Conservation (phyloP, 495 filamentous ascomycete species). For the Pyrenopolyporus hunteri region DNA sequence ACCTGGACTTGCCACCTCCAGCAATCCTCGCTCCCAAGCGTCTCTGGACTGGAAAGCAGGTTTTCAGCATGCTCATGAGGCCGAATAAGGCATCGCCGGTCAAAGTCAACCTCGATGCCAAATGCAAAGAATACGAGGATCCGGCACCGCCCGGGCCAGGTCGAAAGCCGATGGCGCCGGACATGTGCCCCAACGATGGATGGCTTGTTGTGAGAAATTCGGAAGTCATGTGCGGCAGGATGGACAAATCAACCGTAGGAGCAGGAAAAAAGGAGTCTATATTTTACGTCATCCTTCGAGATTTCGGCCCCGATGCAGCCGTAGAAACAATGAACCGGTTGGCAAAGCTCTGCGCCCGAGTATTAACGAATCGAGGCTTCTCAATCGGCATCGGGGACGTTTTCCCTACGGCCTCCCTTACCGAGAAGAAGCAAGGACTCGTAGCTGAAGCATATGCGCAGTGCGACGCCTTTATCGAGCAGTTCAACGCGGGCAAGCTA, state of each 20-base stretch:
- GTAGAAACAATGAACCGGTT: conserved; percentile 93
- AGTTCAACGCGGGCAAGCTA: conserved; percentile 77
- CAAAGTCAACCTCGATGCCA: conserved; percentile 89
- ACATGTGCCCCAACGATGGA: conserved; percentile 82
- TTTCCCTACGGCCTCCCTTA: conserved; percentile 73
- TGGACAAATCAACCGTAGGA: conserved; percentile 96
- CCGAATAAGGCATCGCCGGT: conserved; percentile 82
- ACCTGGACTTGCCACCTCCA: conserved; percentile 86
- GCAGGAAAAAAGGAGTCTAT: conserved; percentile 97
- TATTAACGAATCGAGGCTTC: conserved; percentile 89
- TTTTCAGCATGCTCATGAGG: conserved; percentile 94
- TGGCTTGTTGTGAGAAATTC: conserved; percentile 94
- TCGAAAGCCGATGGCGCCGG: conserved; percentile 56
- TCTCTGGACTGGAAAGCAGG: conserved; percentile 97
- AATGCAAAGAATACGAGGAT: conserved; percentile 80
- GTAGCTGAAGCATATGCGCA: conserved; percentile 79
- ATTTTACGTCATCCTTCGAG: conserved; percentile 94
- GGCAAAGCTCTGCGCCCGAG: conserved; percentile 86
- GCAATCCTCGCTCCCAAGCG: conserved; percentile 82
- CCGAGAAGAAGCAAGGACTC: conserved; percentile 71
- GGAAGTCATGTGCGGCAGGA: conserved; percentile 96
- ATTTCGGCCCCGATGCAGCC: conserved; percentile 88
- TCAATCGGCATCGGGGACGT: conserved; percentile 96
- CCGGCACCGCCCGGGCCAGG: conserved; percentile 41
- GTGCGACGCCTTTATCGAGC: conserved; percentile 83